Base-by-base conservation (phyloP, 2,329 filamentous ascomycete species). In the Fusarium sambucinum region DNA sequence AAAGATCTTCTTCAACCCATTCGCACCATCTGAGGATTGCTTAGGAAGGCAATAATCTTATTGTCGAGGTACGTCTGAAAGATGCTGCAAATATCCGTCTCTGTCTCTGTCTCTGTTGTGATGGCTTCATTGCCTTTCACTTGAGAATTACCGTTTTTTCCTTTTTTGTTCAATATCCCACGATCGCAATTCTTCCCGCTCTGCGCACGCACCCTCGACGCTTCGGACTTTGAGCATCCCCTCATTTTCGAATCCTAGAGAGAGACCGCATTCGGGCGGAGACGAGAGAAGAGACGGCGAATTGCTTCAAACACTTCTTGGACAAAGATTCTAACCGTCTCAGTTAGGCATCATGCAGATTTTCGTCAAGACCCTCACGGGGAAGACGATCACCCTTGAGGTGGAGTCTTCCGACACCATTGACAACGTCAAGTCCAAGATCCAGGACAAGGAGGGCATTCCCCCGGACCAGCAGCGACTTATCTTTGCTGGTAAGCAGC, bases 371-470 rank as follows among this genome's bases (percentile, higher is more conserved):
- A 91, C 89, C 88, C 89, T 98, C 79, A 98, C 96, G 92, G 96
- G 96, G 82, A 98, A 98, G 92, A 98, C 96, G 82, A 98, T 98
- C 92, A 98, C 96, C 92, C 94, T 99, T 79, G 96, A 99, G 94
- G 96, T 98, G 86, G 96, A 98, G 91, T 97, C 94, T 79, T 95
- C 91, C 81, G 96, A 99, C 86, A 98, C 95, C 81, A 98, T 99
- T 86, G 96, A 98, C 90, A 98, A 98, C 91, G 96, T 99, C 87
- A 98, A 98, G 91, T 93, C 92, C 87, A 98, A 99, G 90, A 89
- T 89, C 77, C 86, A 90, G 93, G 96, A 98, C 90, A 99, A 98
- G 92, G 96, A 99, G 88, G 95, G 96, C 77, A 99, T 99, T 76
- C 96, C 96, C 81, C 95, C 96, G 48, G 96, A 98, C 87, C 96